Evolutionary conservation across 139 green algal genomes (phyloP), one percentile per base, ranked within the genome.

Genomic region (Tetraselmis chui): DNA sequence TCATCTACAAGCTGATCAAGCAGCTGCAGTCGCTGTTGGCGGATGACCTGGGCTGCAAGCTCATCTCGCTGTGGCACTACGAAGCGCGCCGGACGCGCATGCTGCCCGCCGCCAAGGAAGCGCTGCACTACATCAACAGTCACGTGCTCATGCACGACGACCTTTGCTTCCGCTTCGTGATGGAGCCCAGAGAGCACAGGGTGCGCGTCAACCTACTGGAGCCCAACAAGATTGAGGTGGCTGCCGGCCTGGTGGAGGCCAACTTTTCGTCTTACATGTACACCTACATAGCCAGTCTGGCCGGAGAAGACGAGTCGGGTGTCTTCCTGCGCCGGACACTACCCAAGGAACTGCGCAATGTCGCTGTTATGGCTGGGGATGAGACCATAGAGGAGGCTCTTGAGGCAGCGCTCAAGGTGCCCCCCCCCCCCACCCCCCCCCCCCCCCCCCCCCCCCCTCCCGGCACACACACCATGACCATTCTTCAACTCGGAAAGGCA

Each of bases 1-100:
- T 98, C 29, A 91, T 97, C 59, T 88, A 89, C 83, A 96, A 96
- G 87, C 78, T 98, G 1, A 89, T 98, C 27, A 97, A 97, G 86
- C 95, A 98, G 80, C 26, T 45, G 28, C 85, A 88, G 75, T 29
- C 29, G 28, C 74, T 95, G 77, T 82, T 94, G 67, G 31, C 79
- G 32, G 94, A 97, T 18, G 94, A 97, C 11, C 30, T 89, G 28
- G 83, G 79, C 27, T 83, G 59, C 29, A 89, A 86, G 79, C 79
- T 89, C 2, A 86, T 83, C 31, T 91, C 92, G 78, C 89, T 98
- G 78, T 77, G 92, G 28, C 82, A 89, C 5, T 98, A 98, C 77
- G 94, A 98, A 88, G 78, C 81, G 23, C 82, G 85, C 24, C 89
- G 93, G 1, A 74, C 45, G 11, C 5, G 18, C 45, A 18, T 67